Percentiles rank a stretch among this genome's conserved stretches.
Conservation (phyloP, 768 basidiomycete genomes). For the Fomitopsis pulvina region DNA sequence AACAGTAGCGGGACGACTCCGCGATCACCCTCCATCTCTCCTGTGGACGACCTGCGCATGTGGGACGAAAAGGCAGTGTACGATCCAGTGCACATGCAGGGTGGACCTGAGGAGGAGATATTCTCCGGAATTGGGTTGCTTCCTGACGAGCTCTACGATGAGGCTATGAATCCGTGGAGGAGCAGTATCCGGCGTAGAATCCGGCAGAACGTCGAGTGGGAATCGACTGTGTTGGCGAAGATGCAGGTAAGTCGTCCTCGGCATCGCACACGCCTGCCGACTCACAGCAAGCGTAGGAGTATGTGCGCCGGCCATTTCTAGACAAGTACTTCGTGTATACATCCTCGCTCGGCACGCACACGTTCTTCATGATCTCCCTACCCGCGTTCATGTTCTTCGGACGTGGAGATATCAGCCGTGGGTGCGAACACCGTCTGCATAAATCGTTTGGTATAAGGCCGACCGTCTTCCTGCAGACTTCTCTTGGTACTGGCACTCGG, state of each 20-base stretch:
- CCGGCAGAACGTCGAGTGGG: conserved; percentile 45
- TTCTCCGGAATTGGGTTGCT: conserved; percentile 20
- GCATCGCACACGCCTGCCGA: background rate
- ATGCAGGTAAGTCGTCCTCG: conserved; percentile 48
- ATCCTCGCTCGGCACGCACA: conserved; percentile 76
- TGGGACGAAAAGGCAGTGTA: conserved; percentile 2
- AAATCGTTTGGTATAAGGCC: conserved; percentile 6
- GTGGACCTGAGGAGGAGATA: conserved; percentile 4
- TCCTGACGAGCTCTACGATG: conserved; percentile 52
- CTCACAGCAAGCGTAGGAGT: conserved; percentile 30
- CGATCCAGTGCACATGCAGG: background rate
- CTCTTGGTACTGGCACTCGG: conserved; percentile 68
- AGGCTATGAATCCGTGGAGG: conserved; percentile 60
- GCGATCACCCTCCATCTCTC: conserved; percentile 13
- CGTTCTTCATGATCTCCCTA: conserved; percentile 88
- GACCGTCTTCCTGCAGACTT: conserved; percentile 37
- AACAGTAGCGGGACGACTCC: conserved; percentile 5
- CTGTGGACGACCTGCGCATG: background rate
- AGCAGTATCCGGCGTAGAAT: conserved; percentile 50
- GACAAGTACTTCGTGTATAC: conserved; percentile 83
- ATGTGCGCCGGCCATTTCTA: conserved; percentile 56
- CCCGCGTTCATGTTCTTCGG: conserved; percentile 91
- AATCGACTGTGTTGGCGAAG: conserved; percentile 53
- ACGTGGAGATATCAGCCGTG: conserved; percentile 58
- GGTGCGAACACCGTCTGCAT: conserved; percentile 40